These are phyloP conservation scores for Fusarium sp. DNA, from an alignment of 2,329 filamentous ascomycete genomes.

Conservation along the genomic window DNA sequence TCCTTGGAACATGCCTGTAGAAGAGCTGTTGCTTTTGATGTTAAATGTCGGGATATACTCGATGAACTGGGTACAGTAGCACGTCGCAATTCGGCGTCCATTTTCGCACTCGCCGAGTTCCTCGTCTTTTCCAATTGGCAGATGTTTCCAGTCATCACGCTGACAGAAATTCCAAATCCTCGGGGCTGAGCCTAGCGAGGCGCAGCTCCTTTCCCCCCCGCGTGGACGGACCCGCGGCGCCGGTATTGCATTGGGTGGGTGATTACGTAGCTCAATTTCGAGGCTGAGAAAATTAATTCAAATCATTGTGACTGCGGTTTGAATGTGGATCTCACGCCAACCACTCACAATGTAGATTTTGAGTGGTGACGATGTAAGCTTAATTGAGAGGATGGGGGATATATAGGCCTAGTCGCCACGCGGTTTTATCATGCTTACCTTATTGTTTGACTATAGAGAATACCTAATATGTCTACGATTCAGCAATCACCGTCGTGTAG, in stretches of 20 bases:
- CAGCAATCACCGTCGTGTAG: neutral
- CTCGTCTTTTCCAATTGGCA: neutral
- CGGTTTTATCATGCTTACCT: neutral
- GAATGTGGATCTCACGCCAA: neutral
- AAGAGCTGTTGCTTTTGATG: neutral
- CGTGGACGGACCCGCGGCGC: neutral
- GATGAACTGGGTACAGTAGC: neutral
- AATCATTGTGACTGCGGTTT: conserved; percentile 12
- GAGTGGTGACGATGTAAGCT: neutral
- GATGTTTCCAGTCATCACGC: neutral
- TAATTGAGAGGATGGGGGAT: neutral
- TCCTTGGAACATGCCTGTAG: fast-evolving
- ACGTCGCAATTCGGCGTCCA: neutral
- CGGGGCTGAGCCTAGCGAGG: conserved; percentile 12
- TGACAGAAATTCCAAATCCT: conserved; percentile 18
- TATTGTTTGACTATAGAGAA: neutral
- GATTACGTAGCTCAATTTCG: conserved; percentile 6
- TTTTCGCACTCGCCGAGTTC: neutral
- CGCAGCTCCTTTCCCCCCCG: neutral
- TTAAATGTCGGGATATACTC: neutral
- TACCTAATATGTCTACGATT: neutral
- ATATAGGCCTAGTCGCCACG: neutral
- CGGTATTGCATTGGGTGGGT: neutral
- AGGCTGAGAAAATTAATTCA: conserved; percentile 10
- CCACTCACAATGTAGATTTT: neutral